Conservation (phyloP, 208 protist species). For the Trypanosoma cruzi region DNA sequence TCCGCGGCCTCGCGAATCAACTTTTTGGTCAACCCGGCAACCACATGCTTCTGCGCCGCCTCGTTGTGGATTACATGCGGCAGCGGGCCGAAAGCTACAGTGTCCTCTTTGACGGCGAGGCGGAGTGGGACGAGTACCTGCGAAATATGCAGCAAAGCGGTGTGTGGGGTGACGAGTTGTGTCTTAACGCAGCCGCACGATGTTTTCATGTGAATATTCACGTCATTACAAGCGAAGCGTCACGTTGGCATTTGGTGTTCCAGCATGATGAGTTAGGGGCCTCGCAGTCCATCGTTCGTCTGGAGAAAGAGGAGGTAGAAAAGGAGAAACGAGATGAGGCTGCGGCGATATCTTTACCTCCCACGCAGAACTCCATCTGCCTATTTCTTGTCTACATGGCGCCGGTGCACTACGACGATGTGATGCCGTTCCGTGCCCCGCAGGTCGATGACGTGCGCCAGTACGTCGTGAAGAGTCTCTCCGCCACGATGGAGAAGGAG, state of each 20-base stretch:
- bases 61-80: slow-evolving; percentile 74
- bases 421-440: slow-evolving; percentile 40
- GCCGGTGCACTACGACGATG: slow-evolving; percentile 86
- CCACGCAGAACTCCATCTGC: slow-evolving; percentile 27
- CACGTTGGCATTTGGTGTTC: slow-evolving; percentile 84
- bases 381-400: slow-evolving; percentile 79
- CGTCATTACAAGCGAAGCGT: slow-evolving; percentile 78
- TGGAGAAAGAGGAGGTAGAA: background rate
- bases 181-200: slow-evolving; percentile 80
- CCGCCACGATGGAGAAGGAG: slow-evolving; percentile 30
- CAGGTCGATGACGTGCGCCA: slow-evolving; percentile 39
- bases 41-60: slow-evolving; percentile 63
- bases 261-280: slow-evolving; percentile 60
- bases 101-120: slow-evolving; percentile 64
- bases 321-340: background rate
- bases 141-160: slow-evolving; percentile 55
- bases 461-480: slow-evolving; percentile 47
- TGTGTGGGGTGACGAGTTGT: slow-evolving; percentile 86
- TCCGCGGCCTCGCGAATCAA: slow-evolving; percentile 71
- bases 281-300: slow-evolving; percentile 24
- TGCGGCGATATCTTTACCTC: background rate
- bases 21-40: slow-evolving; percentile 62
- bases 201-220: slow-evolving; percentile 87
- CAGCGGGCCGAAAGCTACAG: slow-evolving; percentile 54
- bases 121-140: slow-evolving; percentile 63